Base-by-base conservation (phyloP, 1,284 basidiomycete genomes). In the Volvariella volvacea region DNA sequence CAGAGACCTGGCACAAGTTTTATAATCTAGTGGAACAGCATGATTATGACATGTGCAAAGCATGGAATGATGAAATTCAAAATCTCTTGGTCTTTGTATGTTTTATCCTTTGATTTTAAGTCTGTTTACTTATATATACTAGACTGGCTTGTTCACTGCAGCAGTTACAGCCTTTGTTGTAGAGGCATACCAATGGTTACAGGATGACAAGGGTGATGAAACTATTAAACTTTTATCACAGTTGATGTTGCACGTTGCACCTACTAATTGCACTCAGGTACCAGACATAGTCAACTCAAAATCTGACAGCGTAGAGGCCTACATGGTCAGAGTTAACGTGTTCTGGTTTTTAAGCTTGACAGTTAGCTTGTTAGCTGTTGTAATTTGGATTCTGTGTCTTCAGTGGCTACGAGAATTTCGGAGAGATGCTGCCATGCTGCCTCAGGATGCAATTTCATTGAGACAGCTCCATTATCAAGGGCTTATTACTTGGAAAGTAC, bases 31-130 rank as follows among this genome's bases (percentile, higher is more conserved):
- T 32, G 21, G 38, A 30, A 16, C 22, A 2, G 9, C 38, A 19
- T 25, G 25, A 39, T 36, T 19, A 22, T 22, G 38, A 16, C 16
- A 19, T 25, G 20, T 44, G 39, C 20, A 22, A 39, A 36, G 38
- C 28, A 21, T 25, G 33, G 37, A 36, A 39, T 9, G 33, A 40
- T 2, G 37, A 39, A 40, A 40, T 45, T 20, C 34, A 45, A 17
- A 45, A 39, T 12, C 43, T 30, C 8, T 19, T 45, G 16, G 31
- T 45, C 15, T 45, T 45, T 21, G 43, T 45, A 28, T 25, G 43
- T 30, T n/a, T n/a, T n/a, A n/a, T n/a, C n/a, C n/a, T n/a, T n/a
- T n/a, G n/a, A n/a, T n/a, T n/a, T n/a, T n/a, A n/a, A n/a, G n/a
- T n/a, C n/a, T n/a, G n/a, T n/a, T n/a, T n/a, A n/a, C n/a, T n/a